Conservation (phyloP, 2,329 filamentous ascomycete genomes). For the Pyrenophora teres region DNA sequence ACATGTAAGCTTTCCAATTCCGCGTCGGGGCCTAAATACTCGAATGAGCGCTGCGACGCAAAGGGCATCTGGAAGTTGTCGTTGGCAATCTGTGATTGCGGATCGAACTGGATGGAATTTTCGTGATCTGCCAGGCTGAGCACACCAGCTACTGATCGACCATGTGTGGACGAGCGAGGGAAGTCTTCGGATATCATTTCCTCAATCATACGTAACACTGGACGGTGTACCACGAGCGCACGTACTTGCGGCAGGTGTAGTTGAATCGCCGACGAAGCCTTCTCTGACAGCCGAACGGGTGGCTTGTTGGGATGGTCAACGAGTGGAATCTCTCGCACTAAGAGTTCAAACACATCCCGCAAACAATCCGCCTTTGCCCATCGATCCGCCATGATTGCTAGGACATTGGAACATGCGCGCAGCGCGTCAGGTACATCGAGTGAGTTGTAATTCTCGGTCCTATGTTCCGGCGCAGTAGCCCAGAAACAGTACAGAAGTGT, state of each 20-base stretch:
- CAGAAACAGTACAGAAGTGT: constrained; percentile 47
- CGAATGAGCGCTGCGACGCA: constrained; percentile 14
- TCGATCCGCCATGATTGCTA: constrained; percentile 45
- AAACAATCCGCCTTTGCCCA: constrained; percentile 46
- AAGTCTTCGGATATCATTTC: constrained; percentile 26
- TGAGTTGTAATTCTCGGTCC: constrained; percentile 34
- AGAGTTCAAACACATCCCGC: constrained; percentile 44
- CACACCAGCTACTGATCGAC: constrained; percentile 11
- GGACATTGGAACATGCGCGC: constrained; percentile 44
- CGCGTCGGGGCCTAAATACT: background rate
- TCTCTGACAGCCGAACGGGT: constrained; percentile 19
- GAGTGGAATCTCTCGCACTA: constrained; percentile 30
- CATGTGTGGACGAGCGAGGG: constrained; percentile 6
- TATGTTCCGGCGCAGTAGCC: constrained; percentile 37
- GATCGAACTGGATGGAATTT: background rate
- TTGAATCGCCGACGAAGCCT: constrained; percentile 12
- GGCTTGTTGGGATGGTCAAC: constrained; percentile 21
- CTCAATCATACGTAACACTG: constrained; percentile 26
- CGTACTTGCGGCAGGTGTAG: constrained; percentile 16
- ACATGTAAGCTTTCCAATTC: constrained; percentile 10
- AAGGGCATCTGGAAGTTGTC: constrained; percentile 20
- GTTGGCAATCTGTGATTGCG: background rate
- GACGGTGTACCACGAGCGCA: constrained; percentile 22
- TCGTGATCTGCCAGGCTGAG: background rate
- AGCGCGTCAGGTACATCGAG: constrained; percentile 42